These are phyloP conservation scores for Diaporthe humulicola DNA, from an alignment of 2,329 filamentous ascomycete species.

Conservation along the genomic window DNA sequence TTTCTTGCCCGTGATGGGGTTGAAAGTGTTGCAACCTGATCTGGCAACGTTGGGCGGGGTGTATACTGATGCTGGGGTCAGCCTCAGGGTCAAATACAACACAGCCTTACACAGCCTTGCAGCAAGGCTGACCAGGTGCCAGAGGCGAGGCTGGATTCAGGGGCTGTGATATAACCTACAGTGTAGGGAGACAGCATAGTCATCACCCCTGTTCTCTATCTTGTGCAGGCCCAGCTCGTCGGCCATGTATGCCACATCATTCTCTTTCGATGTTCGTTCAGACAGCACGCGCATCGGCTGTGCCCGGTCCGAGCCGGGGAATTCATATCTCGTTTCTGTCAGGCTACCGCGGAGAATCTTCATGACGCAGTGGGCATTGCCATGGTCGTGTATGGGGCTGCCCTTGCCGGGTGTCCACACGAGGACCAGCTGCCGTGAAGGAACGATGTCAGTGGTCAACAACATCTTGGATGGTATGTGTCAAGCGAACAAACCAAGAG, in stretches of 20 bases:
- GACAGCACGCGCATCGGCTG: slow-evolving; percentile 74
- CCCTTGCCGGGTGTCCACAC: slow-evolving; percentile 90
- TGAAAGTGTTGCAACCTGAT: slow-evolving; percentile 85
- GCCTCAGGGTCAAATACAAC: neutral
- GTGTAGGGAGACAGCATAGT: slow-evolving; percentile 88
- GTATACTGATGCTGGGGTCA: slow-evolving; percentile 67
- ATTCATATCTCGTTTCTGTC: slow-evolving; percentile 85
- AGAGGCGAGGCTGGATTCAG: slow-evolving; percentile 40
- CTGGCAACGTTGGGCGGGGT: slow-evolving; percentile 91
- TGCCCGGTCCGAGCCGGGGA: slow-evolving; percentile 67
- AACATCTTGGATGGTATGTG: neutral
- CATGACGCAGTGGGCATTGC: slow-evolving; percentile 93
- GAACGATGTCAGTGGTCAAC: slow-evolving; percentile 39
- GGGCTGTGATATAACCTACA: slow-evolving; percentile 56
- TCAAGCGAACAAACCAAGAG: neutral
- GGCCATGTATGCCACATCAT: slow-evolving; percentile 90
- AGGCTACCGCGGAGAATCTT: slow-evolving; percentile 84
- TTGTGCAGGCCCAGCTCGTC: slow-evolving; percentile 90
- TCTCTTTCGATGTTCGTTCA: slow-evolving; percentile 76
- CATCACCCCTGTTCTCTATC: slow-evolving; percentile 80
- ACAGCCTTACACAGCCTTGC: slow-evolving; percentile 36
- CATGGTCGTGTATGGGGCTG: slow-evolving; percentile 90
- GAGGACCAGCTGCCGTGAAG: slow-evolving; percentile 76
- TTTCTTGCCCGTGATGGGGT: slow-evolving; percentile 80
- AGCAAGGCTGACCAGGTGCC: slow-evolving; percentile 25